These are phyloP conservation scores for Lithocarpus polystachyus DNA, from an alignment of 306 rosid genomes.

Conservation along the genomic window DNA sequence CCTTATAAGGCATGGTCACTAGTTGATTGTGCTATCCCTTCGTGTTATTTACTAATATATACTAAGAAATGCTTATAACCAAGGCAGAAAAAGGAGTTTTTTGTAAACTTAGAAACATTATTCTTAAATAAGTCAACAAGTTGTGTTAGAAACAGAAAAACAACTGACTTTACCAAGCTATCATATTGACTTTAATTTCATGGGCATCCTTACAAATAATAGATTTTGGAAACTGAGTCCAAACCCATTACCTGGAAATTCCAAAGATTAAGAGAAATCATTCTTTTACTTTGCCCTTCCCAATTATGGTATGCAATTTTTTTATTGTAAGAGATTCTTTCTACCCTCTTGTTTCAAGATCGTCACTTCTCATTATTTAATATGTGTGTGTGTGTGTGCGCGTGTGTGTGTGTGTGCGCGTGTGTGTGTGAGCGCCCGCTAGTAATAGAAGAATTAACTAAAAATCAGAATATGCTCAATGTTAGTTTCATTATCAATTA, in stretches of 20 bases:
- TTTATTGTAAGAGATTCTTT: not conserved
- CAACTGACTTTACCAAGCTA: not conserved
- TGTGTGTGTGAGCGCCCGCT: not conserved
- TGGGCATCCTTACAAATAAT: not conserved
- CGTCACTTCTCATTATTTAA: not conserved
- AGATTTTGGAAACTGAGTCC: conserved; percentile 3
- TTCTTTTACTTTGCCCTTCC: not conserved
- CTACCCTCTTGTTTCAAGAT: not conserved
- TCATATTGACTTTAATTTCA: not conserved
- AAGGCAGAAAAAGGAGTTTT: not conserved
- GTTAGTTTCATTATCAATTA: not conserved
- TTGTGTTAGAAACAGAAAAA: not conserved
- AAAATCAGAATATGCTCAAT: not conserved
- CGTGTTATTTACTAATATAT: not conserved
- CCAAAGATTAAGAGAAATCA: not conserved
- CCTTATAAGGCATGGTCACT: no score
- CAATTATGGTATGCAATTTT: not conserved
- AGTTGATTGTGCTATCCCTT: not conserved
- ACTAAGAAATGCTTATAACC: not conserved
- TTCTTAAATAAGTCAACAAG: no score
- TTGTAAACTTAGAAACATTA: not conserved
- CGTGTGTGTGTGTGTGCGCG: fast-evolving
- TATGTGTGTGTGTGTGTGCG: no score
- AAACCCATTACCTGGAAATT: not conserved
- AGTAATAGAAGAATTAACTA: not conserved